Evolutionary conservation across 257 asterid genomes (phyloP).

Genomic region (Solanum raphanifolium): DNA sequence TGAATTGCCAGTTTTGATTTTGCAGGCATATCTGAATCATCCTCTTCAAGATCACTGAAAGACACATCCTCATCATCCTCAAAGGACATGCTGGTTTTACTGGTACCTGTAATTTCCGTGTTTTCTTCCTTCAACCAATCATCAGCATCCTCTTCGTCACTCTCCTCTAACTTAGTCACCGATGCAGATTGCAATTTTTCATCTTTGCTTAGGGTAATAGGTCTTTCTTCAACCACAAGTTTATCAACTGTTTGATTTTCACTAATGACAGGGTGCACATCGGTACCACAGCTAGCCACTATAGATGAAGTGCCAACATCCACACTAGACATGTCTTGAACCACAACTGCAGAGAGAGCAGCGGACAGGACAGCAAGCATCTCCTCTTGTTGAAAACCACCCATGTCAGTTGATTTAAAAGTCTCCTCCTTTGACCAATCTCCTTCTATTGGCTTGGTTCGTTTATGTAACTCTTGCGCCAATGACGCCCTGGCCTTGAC

Average conservation of each 20-base stretch:
- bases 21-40: conserved; percentile 49
- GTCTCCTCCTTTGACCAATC: conserved; percentile 18
- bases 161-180: conserved; percentile 16
- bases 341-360: conserved; percentile 6
- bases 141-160: conserved; percentile 73
- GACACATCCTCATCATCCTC: conserved; percentile 92
- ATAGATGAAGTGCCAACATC: conserved; percentile 16
- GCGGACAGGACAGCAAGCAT: conserved; percentile 40
- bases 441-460: conserved; percentile 14
- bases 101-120: conserved; percentile 27
- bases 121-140: conserved; percentile 94
- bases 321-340: conserved; percentile 8
- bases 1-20: conserved; percentile 37
- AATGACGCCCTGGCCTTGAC: conserved; percentile 62
- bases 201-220: conserved; percentile 13
- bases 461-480: conserved; percentile 40
- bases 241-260: conserved; percentile 25
- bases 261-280: conserved; percentile 25
- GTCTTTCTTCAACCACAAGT: conserved; percentile 13
- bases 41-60: conserved; percentile 93
- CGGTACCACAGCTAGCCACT: conserved; percentile 18
- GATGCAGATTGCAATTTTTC: conserved; percentile 16
- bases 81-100: conserved; percentile 35
- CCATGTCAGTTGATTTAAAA: conserved; percentile 20
- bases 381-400: conserved; percentile 29